Conservation (phyloP, 495 filamentous ascomycete species). For the Aspergillus leporis region DNA sequence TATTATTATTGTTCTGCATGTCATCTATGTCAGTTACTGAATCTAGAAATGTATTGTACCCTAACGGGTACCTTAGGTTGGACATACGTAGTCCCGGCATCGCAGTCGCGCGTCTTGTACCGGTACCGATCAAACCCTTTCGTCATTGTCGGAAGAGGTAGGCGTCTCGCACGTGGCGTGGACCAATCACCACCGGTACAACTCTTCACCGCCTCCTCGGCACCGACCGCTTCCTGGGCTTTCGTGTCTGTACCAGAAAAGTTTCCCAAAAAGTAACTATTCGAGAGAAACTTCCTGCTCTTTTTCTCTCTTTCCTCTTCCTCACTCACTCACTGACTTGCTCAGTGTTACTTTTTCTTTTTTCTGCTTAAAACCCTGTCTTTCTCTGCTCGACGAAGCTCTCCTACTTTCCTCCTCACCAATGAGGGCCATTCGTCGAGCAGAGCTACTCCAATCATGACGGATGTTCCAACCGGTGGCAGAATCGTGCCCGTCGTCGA, state of each 20-base stretch:
- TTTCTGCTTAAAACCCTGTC: constrained; percentile 13
- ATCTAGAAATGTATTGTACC: no score
- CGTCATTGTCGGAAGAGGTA: background rate
- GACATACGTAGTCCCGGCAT: background rate
- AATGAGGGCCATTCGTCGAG: constrained; percentile 42
- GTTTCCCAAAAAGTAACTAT: background rate
- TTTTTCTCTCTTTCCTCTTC: constrained; percentile 11
- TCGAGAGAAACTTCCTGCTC: constrained; percentile 24
- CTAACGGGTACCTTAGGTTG: no score
- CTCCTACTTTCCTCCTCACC: constrained; percentile 18
- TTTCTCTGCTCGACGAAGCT: constrained; percentile 24
- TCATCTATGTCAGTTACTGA: no score
- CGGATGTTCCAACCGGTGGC: constrained; percentile 42
- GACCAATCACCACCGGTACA: background rate
- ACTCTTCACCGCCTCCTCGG: constrained; percentile 4
- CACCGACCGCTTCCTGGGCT: background rate
- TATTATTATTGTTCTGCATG: no score
- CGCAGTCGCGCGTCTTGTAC: background rate
- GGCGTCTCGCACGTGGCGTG: background rate
- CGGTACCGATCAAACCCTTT: background rate
- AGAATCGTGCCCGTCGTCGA: constrained; percentile 52
- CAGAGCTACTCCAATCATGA: constrained; percentile 42
- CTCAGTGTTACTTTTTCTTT: constrained; percentile 7
- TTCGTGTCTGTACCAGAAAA: constrained; percentile 2
- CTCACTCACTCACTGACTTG: background rate